Evolutionary conservation across 176 grass and related monocot species (phyloP).

Genomic region (Alloteropsis semialata): DNA sequence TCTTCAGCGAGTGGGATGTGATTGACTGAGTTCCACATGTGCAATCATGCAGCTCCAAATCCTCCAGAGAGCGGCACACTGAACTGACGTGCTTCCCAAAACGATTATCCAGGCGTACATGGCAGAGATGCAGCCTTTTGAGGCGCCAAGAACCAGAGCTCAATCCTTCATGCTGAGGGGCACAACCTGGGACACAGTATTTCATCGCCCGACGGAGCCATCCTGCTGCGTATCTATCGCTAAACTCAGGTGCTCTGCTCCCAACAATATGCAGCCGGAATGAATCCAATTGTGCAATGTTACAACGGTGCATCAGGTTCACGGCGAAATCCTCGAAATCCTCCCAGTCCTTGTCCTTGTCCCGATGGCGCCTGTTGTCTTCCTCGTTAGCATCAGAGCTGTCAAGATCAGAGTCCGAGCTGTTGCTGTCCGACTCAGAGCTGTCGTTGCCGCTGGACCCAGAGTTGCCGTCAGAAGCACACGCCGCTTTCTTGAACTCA

Average conservation of each 20-base stretch:
- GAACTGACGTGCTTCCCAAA: background rate
- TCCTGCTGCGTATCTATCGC: background rate
- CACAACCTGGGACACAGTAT: background rate
- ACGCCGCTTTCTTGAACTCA: background rate
- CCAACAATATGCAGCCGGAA: background rate
- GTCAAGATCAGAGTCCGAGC: too few relatives aligned
- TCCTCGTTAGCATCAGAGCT: too few relatives aligned
- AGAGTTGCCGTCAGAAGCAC: background rate
- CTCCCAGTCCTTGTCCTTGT: background rate
- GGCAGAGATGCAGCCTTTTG: background rate
- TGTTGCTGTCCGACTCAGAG: too few relatives aligned
- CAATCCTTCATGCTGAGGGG: background rate
- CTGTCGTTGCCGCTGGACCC: background rate
- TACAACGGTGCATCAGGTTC: background rate
- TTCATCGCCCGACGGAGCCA: constrained; percentile 24
- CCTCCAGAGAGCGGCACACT: background rate
- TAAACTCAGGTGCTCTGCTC: background rate
- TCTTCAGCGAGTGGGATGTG: background rate
- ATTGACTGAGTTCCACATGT: background rate
- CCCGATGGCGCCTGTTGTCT: too few relatives aligned
- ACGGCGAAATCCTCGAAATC: background rate
- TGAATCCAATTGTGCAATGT: background rate
- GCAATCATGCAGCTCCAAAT: background rate
- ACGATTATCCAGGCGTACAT: background rate
- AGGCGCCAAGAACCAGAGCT: constrained; percentile 5